phyloP scores from a whole-genome alignment of 257 asterid genomes.

The Solanum commersonii region DNA sequence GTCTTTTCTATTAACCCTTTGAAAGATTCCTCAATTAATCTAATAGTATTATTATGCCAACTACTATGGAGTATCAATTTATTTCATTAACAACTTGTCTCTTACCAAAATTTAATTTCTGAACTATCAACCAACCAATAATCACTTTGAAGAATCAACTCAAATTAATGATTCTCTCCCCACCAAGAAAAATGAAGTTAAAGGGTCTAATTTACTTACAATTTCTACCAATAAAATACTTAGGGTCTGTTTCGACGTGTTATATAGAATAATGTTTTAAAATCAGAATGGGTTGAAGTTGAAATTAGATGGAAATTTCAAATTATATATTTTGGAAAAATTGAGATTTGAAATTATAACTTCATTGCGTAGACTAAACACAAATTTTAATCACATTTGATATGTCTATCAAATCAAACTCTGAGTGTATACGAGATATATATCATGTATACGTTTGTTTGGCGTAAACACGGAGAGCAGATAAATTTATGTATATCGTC shows the following conservation, averaged over 20 bases:
- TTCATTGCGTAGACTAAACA: too few species aligned
- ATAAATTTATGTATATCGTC: not conserved
- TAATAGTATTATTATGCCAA: not conserved
- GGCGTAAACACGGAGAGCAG: not conserved
- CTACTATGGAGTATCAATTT: not conserved
- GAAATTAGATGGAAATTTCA: not conserved
- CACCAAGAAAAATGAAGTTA: not conserved
- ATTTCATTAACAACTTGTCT: not conserved
- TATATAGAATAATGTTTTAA: not conserved
- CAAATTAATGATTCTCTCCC: not conserved
- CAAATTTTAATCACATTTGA: not conserved
- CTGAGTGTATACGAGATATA: not conserved
- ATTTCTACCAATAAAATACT: not conserved
- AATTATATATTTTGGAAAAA: too few species aligned
- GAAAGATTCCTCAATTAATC: not conserved
- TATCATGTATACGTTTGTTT: not conserved
- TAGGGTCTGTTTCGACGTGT: not conserved
- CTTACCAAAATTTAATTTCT: not conserved
- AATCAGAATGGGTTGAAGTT: not conserved
- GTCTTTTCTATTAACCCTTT: not conserved
- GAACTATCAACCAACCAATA: not conserved
- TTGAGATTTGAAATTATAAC: not conserved
- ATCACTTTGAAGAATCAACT: not conserved
- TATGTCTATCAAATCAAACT: not conserved
- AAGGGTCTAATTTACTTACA: not conserved